Conservation (phyloP, 164 flowering plant genomes). For the Macadamia integrifolia region DNA sequence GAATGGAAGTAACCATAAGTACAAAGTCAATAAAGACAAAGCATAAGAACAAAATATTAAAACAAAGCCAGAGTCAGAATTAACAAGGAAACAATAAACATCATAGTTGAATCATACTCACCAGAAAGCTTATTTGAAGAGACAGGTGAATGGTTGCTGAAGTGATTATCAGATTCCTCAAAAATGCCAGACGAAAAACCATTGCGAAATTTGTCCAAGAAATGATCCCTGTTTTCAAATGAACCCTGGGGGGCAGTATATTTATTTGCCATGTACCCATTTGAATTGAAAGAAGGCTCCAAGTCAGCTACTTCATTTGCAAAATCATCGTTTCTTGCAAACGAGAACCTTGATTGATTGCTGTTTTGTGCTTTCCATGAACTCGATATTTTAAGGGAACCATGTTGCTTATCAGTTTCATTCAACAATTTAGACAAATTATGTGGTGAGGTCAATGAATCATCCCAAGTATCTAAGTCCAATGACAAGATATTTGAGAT, state of each 20-base stretch:
- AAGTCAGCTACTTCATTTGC: slow-evolving; percentile 18
- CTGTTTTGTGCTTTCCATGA: slow-evolving; percentile 27
- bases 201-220: slow-evolving; percentile 17
- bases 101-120: slow-evolving; percentile 7
- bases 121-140: slow-evolving; percentile 27
- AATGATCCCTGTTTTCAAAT: slow-evolving; percentile 21
- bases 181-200: slow-evolving; percentile 12
- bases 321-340: slow-evolving; percentile 41
- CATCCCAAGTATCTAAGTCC: slow-evolving; percentile 44
- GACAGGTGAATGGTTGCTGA: slow-evolving; percentile 7
- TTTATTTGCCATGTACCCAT: slow-evolving; percentile 4
- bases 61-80: too few species aligned
- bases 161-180: slow-evolving; percentile 15
- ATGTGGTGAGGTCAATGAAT: slow-evolving; percentile 29
- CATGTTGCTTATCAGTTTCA: slow-evolving; percentile 23
- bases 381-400: slow-evolving; percentile 19
- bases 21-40: too few species aligned
- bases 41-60: too few species aligned
- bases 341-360: slow-evolving; percentile 47
- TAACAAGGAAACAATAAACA: not conserved
- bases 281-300: slow-evolving; percentile 17
- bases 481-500: slow-evolving; percentile 54
- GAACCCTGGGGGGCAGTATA: slow-evolving; percentile 11
- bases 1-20: too few species aligned
- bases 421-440: slow-evolving; percentile 28